Base-by-base conservation (phyloP, 306 rosid genomes). In the Pueraria montana region DNA sequence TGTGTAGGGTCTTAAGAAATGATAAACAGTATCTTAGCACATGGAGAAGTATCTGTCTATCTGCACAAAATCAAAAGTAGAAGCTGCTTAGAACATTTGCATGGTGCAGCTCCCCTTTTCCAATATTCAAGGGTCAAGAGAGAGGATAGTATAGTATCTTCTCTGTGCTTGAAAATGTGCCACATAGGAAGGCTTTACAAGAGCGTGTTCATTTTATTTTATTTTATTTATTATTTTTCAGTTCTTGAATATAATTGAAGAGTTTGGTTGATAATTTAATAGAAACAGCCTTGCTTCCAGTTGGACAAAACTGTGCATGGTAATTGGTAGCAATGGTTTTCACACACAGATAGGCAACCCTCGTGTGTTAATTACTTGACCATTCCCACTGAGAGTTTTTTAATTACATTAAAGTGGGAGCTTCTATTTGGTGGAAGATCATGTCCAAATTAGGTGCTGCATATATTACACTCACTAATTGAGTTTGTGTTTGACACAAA, bases 1-100 rank as follows among this genome's bases (percentile, higher is more conserved):
- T 23, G 27, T 53, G 84, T 74, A 78, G 90, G 90, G 88, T 78
- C 82, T 80, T 67, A 26, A 87, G 30, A 55, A 48, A 77, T 48
- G 58, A 77, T 80, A 56, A 64, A 77, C 75, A 73, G 40, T 61
- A 78, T 84, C 78, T 78, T 24, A 36, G 83, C 84, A 84, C 82
- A 84, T 84, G 90, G 82, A 68, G 65, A 69, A 72, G 86, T 72
- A 80, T 80, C 70, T 77, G 46, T 59, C 21, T 30, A 49, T 74
- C 71, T 80, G 38, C 50, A 75, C 8, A 63, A 64, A 64, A 69
- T 73, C 64, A 75, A 68, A 79, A 45, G 77, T 23, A 27, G 66
- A 74, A 80, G n/a, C 65, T 18, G 17, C 66, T 68, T 48, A 66
- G 67, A 32, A 64, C 55, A 61, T 78, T 81, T 81, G 40, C 69